A percentile compares a stretch with the other conserved stretches of the same genome.
These are phyloP conservation scores for Falciphora oryzae DNA, from an alignment of 2,329 filamentous ascomycete genomes.

Conservation along the genomic window DNA sequence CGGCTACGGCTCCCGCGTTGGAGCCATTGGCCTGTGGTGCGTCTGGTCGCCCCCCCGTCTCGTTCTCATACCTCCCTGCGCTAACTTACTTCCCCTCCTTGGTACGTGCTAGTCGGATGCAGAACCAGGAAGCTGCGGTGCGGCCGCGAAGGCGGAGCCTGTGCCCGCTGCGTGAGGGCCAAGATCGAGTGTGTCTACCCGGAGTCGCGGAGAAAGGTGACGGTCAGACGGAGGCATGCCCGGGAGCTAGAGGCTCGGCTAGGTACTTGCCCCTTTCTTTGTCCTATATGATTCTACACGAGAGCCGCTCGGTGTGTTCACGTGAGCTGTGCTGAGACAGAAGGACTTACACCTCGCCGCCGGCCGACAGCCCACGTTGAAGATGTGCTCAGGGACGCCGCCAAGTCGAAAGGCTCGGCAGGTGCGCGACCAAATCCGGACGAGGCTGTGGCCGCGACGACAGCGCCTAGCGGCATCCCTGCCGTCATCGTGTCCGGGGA, in stretches of 20 bases:
- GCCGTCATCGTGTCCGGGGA: background rate
- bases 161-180: conserved; percentile 70
- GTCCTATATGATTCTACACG: background rate
- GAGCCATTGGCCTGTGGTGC: conserved; percentile 6
- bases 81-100: background rate
- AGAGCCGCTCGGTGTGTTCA: background rate
- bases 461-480: background rate
- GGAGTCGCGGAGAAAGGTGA: conserved; percentile 81
- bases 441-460: too few species aligned
- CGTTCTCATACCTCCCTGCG: conserved; percentile 47
- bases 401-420: conserved; percentile 22
- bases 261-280: conserved; percentile 44
- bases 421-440: background rate
- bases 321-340: background rate
- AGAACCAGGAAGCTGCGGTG: conserved; percentile 82
- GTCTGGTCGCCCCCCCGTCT: conserved; percentile 10
- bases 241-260: conserved; percentile 84
- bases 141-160: conserved; percentile 73
- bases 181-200: conserved; percentile 80
- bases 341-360: background rate
- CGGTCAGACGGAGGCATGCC: conserved; percentile 83
- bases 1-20: conserved; percentile 2
- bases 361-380: conserved; percentile 66
- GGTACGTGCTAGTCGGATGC: conserved; percentile 62
- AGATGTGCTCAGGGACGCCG: conserved; percentile 65